These are phyloP conservation scores for Oidiodendron maius DNA, from an alignment of 495 filamentous ascomycete species.

Conservation along the genomic window DNA sequence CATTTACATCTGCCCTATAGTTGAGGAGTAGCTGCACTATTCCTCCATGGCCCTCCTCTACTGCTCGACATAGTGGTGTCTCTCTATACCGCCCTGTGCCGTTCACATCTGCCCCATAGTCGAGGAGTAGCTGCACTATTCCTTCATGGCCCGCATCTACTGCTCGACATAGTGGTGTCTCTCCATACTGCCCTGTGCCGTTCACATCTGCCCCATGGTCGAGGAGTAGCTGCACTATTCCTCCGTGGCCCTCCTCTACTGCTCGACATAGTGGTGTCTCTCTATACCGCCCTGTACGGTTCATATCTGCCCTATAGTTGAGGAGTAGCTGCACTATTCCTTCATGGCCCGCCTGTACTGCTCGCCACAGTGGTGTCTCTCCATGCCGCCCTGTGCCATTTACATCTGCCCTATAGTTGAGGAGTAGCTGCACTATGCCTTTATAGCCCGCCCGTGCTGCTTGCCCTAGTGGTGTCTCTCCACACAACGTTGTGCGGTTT, in stretches of 20 bases:
- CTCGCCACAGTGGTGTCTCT: neutral
- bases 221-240: conserved; percentile 13
- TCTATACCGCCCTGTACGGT: neutral
- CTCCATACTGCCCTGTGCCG: neutral
- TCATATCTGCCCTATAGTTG: neutral
- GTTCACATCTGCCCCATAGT: neutral
- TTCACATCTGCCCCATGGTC: conserved; percentile 4
- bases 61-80: neutral
- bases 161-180: neutral
- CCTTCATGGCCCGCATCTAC: neutral
- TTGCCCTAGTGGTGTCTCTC: neutral
- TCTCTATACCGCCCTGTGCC: neutral
- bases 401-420: conserved; percentile 14
- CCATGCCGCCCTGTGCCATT: neutral
- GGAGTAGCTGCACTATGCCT: conserved; percentile 11
- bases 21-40: conserved; percentile 1
- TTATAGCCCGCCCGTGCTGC: conserved; percentile 10
- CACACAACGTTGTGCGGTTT: neutral
- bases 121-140: neutral
- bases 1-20: conserved; percentile 1
- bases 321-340: conserved; percentile 6
- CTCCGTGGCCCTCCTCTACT: neutral
- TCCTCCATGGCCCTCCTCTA: neutral
- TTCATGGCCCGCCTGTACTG: conserved; percentile 1
- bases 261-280: conserved; percentile 9